Percentiles rank a stretch among this genome's conserved stretches.
Evolutionary conservation across 495 filamentous ascomycete genomes (phyloP).

Genomic region (Achaetomiella virescens): DNA sequence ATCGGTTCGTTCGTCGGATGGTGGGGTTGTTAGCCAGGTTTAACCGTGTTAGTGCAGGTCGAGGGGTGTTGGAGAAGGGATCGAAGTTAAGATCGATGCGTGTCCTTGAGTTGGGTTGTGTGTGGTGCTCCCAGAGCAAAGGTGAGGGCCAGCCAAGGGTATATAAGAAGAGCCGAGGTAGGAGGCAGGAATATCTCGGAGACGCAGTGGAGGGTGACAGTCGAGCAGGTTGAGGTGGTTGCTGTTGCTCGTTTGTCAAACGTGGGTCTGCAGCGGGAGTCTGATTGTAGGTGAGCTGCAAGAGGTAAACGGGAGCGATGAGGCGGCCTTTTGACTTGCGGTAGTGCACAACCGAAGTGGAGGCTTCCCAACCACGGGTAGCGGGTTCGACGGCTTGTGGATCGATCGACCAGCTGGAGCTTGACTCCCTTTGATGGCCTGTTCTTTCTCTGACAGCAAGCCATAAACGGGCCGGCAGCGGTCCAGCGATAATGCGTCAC

Average conservation of each 20-base stretch:
- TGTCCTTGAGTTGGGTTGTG: background rate
- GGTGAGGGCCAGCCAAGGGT: background rate
- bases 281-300: conserved; percentile 19
- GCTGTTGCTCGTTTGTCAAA: conserved; percentile 20
- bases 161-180: background rate
- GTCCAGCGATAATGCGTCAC: conserved; percentile 15
- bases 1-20: too few species aligned
- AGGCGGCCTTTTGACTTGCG: conserved; percentile 18
- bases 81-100: background rate
- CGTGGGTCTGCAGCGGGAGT: conserved; percentile 16
- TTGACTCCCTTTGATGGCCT: conserved; percentile 7
- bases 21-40: too few species aligned
- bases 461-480: conserved; percentile 15
- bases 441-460: conserved; percentile 8
- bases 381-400: conserved; percentile 1
- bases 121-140: background rate
- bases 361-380: conserved; percentile 8
- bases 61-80: too few species aligned
- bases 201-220: background rate
- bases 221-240: conserved; percentile 7
- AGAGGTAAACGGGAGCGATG: conserved; percentile 22
- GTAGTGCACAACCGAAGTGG: conserved; percentile 13
- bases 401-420: conserved; percentile 10
- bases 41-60: background rate
- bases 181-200: background rate